A percentile compares a stretch with the other conserved stretches of the same genome.
Conservation (phyloP, 306 rosid species). For the Rosa persica region DNA sequence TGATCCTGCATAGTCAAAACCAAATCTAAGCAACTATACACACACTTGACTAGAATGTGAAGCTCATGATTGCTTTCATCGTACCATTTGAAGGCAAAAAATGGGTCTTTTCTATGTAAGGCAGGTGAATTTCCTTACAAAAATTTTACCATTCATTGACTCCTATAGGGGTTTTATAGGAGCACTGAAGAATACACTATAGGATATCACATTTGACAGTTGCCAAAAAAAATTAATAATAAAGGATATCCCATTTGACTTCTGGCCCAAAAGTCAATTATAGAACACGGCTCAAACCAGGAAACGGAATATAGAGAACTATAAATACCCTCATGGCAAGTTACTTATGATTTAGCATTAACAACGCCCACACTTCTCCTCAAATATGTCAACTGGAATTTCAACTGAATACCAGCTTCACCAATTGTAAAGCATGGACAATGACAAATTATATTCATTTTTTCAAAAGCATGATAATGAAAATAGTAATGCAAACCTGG, state of each 20-base stretch:
- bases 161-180: not conserved
- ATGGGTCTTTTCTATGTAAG: not conserved
- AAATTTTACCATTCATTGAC: not conserved
- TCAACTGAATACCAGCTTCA: not conserved
- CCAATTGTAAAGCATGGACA: not conserved
- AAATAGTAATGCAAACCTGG: slow-evolving; percentile 46
- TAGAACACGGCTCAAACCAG: not conserved
- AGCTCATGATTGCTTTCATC: not conserved
- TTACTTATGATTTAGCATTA: not conserved
- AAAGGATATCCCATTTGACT: not conserved
- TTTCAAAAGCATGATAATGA: not conserved
- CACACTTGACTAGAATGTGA: not conserved
- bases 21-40: slow-evolving; percentile 11
- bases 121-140: not conserved
- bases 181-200: not conserved
- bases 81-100: not conserved
- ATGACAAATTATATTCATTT: not conserved
- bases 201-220: not conserved
- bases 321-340: not conserved
- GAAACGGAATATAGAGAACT: not conserved
- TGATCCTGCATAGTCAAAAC: slow-evolving; percentile 48
- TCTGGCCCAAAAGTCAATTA: not conserved
- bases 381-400: not conserved
- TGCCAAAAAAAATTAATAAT: not conserved
- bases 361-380: not conserved